Conservation (phyloP, 2,329 filamentous ascomycete species). For the Camillea tinctor region DNA sequence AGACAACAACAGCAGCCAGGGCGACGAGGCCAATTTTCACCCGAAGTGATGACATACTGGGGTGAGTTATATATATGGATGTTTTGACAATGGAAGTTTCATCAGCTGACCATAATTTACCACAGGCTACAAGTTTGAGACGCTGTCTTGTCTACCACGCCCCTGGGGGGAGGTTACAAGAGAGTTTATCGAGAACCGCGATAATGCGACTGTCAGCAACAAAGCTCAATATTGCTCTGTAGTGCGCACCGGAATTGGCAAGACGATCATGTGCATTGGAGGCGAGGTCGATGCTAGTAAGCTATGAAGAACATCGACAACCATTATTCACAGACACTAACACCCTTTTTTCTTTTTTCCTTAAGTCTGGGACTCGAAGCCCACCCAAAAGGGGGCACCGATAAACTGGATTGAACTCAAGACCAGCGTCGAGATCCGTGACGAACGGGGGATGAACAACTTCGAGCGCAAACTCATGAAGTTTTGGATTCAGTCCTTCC, state of each 20-base stretch:
- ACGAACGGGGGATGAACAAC: constrained; percentile 65
- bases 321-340: background rate
- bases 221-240: constrained; percentile 95
- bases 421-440: constrained; percentile 72
- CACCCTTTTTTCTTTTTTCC: background rate
- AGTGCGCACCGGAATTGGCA: constrained; percentile 82
- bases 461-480: constrained; percentile 91
- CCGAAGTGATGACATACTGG: constrained; percentile 90
- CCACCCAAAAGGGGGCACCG: constrained; percentile 59
- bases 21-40: constrained; percentile 47
- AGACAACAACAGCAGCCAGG: constrained; percentile 52
- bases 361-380: constrained; percentile 81
- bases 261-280: constrained; percentile 72
- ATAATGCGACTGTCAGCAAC: constrained; percentile 75
- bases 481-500: constrained; percentile 95
- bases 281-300: constrained; percentile 90
- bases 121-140: constrained; percentile 94
- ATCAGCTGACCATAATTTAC: constrained; percentile 1
- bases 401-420: constrained; percentile 96
- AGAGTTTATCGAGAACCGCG: constrained; percentile 75
- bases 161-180: constrained; percentile 72
- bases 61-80: constrained; percentile 48
- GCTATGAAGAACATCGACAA: constrained; percentile 18
- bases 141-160: constrained; percentile 70
- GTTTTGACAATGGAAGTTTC: background rate